Evolutionary conservation across 2,329 filamentous ascomycete species (phyloP), one percentile per base, ranked within the genome.

Genomic region (Phyllosticta citriasiana): DNA sequence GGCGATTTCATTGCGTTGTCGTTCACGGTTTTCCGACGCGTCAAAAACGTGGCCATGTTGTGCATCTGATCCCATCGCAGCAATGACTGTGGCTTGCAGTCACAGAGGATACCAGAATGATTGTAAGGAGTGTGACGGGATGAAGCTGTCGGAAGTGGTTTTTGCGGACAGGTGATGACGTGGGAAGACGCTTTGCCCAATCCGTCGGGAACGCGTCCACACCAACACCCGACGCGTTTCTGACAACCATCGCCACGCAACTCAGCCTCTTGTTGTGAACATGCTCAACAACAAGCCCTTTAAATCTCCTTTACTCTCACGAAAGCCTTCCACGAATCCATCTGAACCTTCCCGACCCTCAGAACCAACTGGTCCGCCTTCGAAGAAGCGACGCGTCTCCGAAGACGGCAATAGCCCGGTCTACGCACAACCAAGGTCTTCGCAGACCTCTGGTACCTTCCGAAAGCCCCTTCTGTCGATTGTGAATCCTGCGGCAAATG

Each of bases 301-400:
- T 57, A 66, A 68, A 40, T 68, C 71, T 53, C 72, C 72, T 2
- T 67, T 69, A 2, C 69, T 75, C 51, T 67, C 68, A 8, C 67
- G 69, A 50, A 64, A 52, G 26, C 58, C 61, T 30, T 26, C 57
- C 10, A 53, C 51, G 1, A 22, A 16, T 27, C 65, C 63, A 16
- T 54, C 64, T 4, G 61, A 63, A 27, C 63, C 61, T 57, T 59
- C 64, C 54, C 66, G 69, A 9, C 59, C 65, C 16, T 26, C 40
- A n/a, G 64, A 67, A 60, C n/a, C 40, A n/a, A n/a, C 40, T 14
- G 40, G 40, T n/a, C 40, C 74, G 55, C 73, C 75, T n/a, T 63
- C 66, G 12, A 78, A 78, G 67, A 77, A 73, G 65, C 71, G 75
- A 53, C 72, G 76, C 55, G 71, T 75, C 35, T 75, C 72, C 52